Base-by-base conservation (phyloP, 148 eudicot species). In the Agrostemma githago region DNA sequence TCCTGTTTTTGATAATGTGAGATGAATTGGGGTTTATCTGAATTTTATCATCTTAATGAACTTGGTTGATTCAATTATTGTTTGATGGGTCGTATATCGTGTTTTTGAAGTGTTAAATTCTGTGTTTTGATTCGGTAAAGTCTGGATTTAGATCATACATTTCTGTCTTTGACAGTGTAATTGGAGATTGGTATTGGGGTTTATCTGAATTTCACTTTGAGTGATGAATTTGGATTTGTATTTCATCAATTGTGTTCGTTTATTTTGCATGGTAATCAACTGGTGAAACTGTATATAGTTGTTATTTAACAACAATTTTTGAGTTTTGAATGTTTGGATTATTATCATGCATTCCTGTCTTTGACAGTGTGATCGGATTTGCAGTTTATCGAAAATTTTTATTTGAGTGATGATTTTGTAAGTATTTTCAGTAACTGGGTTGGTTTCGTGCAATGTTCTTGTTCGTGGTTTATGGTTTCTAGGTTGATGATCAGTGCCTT, bases 401-500 rank as follows among this genome's bases (percentile, higher is more conserved):
- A 51, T 38, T 16, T 68, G 62, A 19, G 64, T 48, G 40, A 1
- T 61, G 17, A 14, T 54, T 65, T 62, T 77, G 37, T 61, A 20
- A 8, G 17, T 62, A 7, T 11, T 48, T 70, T 51, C 39, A 59
- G 59, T 21, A 48, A 19, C 53, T 62, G 56, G 54, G 42, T 16
- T 74, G 34, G 38, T 51, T 51, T 68, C 78, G 62, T 69, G 80
- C 74, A 77, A 39, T 82, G 79, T 8, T 7, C 59, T 66, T 62
- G 51, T 76, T 75, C 70, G 66, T 78, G 81, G 66, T 38, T 73
- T 77, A 41, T 16, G 44, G 74, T 72, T 77, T 62, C 14, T 53
- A 62, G 70, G 66, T 73, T 73, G 2, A 68, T 62, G 71, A 62
- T 62, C 38, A 72, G 8, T 44, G 44, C 11, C 15, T 34, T 70